Conservation (phyloP, 1,284 basidiomycete genomes). For the Microbotryum lychnidis-dioicae region DNA sequence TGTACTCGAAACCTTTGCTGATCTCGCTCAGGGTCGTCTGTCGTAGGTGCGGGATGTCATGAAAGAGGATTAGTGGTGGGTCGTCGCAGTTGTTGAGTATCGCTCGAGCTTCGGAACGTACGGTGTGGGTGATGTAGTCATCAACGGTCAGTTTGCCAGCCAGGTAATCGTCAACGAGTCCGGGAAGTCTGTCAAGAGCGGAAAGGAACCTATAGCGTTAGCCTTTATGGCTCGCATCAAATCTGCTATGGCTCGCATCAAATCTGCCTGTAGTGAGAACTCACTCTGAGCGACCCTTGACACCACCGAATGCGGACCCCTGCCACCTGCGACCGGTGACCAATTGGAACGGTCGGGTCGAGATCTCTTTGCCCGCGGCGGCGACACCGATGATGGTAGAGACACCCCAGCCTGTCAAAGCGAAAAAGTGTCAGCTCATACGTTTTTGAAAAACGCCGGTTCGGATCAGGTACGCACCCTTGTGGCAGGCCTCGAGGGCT, state of each 20-base stretch:
- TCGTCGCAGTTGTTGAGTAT: not conserved
- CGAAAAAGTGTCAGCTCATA: not conserved
- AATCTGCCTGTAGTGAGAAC: not conserved
- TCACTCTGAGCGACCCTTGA: slow-evolving; percentile 86
- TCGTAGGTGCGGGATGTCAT: not conserved
- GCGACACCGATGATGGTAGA: slow-evolving; percentile 74
- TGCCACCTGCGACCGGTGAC: slow-evolving; percentile 94
- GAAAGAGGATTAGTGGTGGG: not conserved
- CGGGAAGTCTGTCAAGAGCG: slow-evolving; percentile 24
- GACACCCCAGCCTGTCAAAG: slow-evolving; percentile 76
- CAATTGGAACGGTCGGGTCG: slow-evolving; percentile 77
- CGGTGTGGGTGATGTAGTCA: slow-evolving; percentile 43
- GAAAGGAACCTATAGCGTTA: not conserved
- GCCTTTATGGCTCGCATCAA: not conserved
- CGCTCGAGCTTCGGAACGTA: slow-evolving; percentile 30
- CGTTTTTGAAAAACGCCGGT: not conserved
- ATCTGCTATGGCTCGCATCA: no score
- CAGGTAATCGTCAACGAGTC: slow-evolving; percentile 36
- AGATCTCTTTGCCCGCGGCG: slow-evolving; percentile 84
- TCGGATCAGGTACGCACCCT: slow-evolving; percentile 41
- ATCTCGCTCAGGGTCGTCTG: slow-evolving; percentile 37
- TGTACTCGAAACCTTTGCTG: slow-evolving; percentile 43
- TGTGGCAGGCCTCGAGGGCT: slow-evolving; percentile 94
- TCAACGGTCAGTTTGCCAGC: slow-evolving; percentile 39
- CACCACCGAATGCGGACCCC: slow-evolving; percentile 92